Evolutionary conservation across 1,139 yeast species (phyloP), one percentile per base, ranked within the genome.

Genomic region (Debaryomycetaceae sp.): DNA sequence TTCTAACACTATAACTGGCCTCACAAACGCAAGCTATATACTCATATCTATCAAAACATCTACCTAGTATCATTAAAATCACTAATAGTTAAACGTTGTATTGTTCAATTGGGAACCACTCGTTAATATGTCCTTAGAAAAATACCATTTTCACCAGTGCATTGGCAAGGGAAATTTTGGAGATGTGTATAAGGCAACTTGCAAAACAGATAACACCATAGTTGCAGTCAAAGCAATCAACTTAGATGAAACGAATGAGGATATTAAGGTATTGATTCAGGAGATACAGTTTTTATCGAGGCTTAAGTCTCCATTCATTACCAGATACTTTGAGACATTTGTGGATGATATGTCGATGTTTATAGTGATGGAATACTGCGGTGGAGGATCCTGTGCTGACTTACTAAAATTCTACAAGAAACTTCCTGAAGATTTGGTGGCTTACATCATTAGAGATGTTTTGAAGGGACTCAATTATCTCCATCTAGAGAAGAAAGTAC

Each of bases 341-440:
- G 64, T 83, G 8, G 69, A 72, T 42, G 87, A 79, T 44, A 80
- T 80, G 37, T 77, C 80, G 22, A 80, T 90, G 83, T 89, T 91
- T 83, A 87, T 90, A 42, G 85, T 87, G 5, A 87, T 90, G 96
- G 97, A 90, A 60, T 87, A 78, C 59, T 90, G 97, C 64, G 95
- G 91, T 9, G 96, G 95, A 22, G 96, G 97, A 0, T 87, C 96
- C 1, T 87, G 96, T 62, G 77, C 88, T 1, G 96, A 89, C 57
- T 70, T 90, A 49, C 58, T 85, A 34, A 79, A 75, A 53, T 71
- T 71, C 44, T 74, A 72, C 49, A 77, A 75, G 43, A 69, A 64
- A 38, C 62, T 88, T 38, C 71, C 71, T 20, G 96, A 87, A 54
- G 73, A 72, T 4, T 69, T 76, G 13, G 81, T 80, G 5, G 75